phyloP scores from a whole-genome alignment of 2,329 filamentous ascomycete species.

The Cytospora paraplurivora region DNA sequence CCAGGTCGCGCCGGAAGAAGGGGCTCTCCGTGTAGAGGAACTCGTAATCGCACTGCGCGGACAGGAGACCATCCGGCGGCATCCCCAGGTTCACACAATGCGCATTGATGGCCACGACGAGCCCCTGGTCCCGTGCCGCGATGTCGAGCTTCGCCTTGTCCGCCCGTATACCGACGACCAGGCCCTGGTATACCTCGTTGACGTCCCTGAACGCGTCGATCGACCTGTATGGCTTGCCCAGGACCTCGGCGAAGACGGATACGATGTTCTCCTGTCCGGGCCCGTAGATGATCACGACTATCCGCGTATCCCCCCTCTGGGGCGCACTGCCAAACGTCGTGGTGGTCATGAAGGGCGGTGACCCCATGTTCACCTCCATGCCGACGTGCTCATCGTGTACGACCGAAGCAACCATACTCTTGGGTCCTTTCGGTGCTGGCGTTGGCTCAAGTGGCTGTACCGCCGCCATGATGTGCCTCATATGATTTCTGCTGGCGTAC shows the following conservation, averaged over 20 bases:
- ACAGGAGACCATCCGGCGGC: constrained; percentile 67
- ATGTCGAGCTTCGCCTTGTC: constrained; percentile 60
- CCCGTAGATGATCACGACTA: constrained; percentile 69
- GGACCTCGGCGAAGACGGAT: constrained; percentile 73
- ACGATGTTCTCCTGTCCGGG: constrained; percentile 74
- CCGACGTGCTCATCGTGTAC: constrained; percentile 40
- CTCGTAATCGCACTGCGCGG: constrained; percentile 76
- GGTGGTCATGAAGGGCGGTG: constrained; percentile 39
- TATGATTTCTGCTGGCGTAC: background rate
- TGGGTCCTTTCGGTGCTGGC: constrained; percentile 33
- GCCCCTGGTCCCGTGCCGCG: constrained; percentile 56
- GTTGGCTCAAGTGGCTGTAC: constrained; percentile 34
- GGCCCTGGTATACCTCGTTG: constrained; percentile 56
- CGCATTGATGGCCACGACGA: constrained; percentile 72
- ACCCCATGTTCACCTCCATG: constrained; percentile 32
- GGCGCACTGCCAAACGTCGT: constrained; percentile 49
- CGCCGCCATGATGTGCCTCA: constrained; percentile 22
- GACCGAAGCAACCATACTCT: constrained; percentile 32
- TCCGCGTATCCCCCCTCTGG: constrained; percentile 57
- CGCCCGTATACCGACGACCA: constrained; percentile 68
- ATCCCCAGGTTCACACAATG: constrained; percentile 74
- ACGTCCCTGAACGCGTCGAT: constrained; percentile 58
- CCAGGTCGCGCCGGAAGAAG: constrained; percentile 74
- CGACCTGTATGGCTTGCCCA: constrained; percentile 71
- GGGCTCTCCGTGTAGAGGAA: constrained; percentile 77